Evolutionary conservation across 2,329 filamentous ascomycete species (phyloP).

Genomic region (Lecanosticta acicola): DNA sequence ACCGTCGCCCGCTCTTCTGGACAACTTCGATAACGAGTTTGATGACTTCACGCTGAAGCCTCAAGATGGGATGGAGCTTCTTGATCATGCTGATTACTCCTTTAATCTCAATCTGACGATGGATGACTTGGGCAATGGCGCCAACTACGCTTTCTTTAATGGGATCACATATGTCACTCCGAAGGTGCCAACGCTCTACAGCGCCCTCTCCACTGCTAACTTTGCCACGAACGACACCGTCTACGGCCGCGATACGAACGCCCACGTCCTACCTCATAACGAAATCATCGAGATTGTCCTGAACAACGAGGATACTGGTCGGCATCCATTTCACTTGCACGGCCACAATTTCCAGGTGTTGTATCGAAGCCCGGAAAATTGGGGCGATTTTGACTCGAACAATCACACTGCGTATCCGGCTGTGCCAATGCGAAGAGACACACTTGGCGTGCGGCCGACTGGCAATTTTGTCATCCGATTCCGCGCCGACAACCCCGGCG

Average conservation of each 20-base stretch:
- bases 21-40: conserved; percentile 57
- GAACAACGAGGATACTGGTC: conserved; percentile 69
- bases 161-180: conserved; percentile 68
- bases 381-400: conserved; percentile 30
- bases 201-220: conserved; percentile 58
- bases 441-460: conserved; percentile 49
- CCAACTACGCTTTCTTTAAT: conserved; percentile 60
- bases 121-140: conserved; percentile 62
- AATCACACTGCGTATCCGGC: conserved; percentile 34
- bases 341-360: conserved; percentile 66
- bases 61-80: conserved; percentile 57
- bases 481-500: conserved; percentile 34
- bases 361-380: conserved; percentile 31
- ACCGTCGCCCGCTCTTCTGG: conserved; percentile 50
- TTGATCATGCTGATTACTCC: conserved; percentile 56
- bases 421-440: conserved; percentile 49
- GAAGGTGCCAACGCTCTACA: conserved; percentile 76
- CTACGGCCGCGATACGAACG: conserved; percentile 50
- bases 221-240: conserved; percentile 41
- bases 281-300: conserved; percentile 67
- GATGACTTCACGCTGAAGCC: conserved; percentile 71
- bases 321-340: conserved; percentile 71
- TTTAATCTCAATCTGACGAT: conserved; percentile 58
- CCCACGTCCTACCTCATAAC: conserved; percentile 61
- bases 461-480: conserved; percentile 54